Percentiles rank a stretch among this genome's conserved stretches.
phyloP scores from a whole-genome alignment of 768 basidiomycete genomes.

The Lyophyllum shimeji region DNA sequence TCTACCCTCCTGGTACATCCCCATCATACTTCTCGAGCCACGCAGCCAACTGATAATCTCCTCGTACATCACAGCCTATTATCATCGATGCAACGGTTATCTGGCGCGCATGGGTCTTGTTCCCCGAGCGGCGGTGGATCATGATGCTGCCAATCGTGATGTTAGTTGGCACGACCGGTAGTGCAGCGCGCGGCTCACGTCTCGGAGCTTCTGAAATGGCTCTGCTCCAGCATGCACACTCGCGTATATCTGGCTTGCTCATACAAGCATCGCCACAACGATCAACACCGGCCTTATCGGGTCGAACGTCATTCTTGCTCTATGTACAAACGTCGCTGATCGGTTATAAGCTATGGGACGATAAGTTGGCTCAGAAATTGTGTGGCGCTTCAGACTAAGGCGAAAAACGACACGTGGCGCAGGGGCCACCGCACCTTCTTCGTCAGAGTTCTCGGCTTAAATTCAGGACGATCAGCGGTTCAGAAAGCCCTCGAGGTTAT shows the following conservation, averaged over 20 bases:
- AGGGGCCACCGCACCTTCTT: slow-evolving; percentile 7
- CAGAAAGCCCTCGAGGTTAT: slow-evolving; percentile 4
- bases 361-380: background rate
- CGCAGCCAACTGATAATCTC: slow-evolving; percentile 17
- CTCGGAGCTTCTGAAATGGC: background rate
- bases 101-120: slow-evolving; percentile 10
- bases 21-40: background rate
- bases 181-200: background rate
- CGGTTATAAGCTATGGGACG: slow-evolving; percentile 7
- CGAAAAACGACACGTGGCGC: too few relatives aligned
- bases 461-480: background rate
- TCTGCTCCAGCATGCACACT: background rate
- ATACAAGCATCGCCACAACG: background rate
- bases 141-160: slow-evolving; percentile 3
- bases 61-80: slow-evolving; percentile 11
- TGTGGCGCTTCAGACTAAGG: background rate
- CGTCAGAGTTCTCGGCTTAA: background rate
- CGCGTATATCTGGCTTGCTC: background rate
- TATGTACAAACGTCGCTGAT: slow-evolving; percentile 7
- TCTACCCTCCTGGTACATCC: slow-evolving; percentile 1
- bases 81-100: slow-evolving; percentile 10
- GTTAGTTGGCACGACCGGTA: slow-evolving; percentile 8
- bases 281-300: background rate
- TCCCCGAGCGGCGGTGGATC: slow-evolving; percentile 1
- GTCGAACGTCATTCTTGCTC: slow-evolving; percentile 1